Evolutionary conservation across 768 basidiomycete genomes (phyloP).

Genomic region (Phanerochaete sordida): DNA sequence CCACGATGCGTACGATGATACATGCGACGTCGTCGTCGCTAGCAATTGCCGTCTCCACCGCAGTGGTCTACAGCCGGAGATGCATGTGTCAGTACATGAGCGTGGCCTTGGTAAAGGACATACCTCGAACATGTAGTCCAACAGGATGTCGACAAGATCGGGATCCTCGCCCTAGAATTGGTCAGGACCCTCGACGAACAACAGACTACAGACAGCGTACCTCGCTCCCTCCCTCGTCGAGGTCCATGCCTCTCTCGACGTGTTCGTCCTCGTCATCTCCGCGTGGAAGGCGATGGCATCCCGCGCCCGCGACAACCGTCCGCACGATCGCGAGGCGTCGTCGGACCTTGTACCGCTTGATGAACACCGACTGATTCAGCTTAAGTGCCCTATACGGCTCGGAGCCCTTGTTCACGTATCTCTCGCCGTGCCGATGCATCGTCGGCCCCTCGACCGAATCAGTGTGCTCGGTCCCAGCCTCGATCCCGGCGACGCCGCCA

Average conservation of each 20-base stretch:
- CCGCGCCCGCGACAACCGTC: not conserved
- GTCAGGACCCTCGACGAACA: too few species aligned
- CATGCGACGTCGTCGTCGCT: conserved; percentile 8
- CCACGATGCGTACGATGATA: conserved; percentile 5
- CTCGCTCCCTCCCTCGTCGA: too few species aligned
- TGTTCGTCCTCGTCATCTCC: too few species aligned
- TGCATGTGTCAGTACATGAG: not conserved
- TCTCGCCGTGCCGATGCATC: not conserved
- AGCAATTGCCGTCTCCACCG: conserved; percentile 16
- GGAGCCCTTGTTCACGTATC: not conserved
- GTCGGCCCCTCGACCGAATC: not conserved
- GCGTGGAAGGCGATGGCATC: not conserved
- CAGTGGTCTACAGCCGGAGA: not conserved
- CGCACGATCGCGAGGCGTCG: not conserved
- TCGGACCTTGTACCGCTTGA: not conserved
- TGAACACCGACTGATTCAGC: not conserved
- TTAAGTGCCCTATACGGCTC: not conserved
- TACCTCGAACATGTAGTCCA: conserved; percentile 22
- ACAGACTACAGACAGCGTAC: too few species aligned
- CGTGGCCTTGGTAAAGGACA: not conserved
- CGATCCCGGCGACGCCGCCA: not conserved
- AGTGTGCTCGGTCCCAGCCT: not conserved
- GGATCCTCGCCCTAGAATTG: not conserved
- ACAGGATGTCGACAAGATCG: conserved; percentile 11
- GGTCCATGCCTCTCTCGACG: too few species aligned